phyloP scores from a whole-genome alignment of 2,329 filamentous ascomycete genomes.

The Penicillium sp. region DNA sequence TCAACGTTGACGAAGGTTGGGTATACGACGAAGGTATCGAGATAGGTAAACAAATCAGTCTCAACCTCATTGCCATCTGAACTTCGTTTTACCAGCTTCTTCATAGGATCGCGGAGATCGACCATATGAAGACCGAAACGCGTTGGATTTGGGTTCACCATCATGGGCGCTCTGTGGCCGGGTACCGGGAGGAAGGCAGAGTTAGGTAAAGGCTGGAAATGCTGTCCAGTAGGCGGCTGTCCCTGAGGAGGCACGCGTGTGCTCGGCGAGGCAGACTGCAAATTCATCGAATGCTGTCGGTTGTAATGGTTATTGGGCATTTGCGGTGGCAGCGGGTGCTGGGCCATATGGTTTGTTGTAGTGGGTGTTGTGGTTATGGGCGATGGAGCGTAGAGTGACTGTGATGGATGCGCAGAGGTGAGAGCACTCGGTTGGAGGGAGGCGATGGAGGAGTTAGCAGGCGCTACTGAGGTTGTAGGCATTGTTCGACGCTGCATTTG shows the following conservation, averaged over 20 bases:
- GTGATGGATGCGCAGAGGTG: neutral
- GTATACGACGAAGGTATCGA: conserved; percentile 29
- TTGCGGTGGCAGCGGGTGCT: neutral
- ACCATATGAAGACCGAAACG: conserved; percentile 52
- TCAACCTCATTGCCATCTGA: conserved; percentile 16
- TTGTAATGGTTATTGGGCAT: neutral
- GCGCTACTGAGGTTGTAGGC: neutral
- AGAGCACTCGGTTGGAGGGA: neutral
- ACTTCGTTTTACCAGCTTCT: conserved; percentile 30
- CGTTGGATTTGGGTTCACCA: conserved; percentile 15
- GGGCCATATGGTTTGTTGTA: neutral
- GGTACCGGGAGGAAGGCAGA: conserved; percentile 10
- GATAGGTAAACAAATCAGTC: conserved; percentile 35
- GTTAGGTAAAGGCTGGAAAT: neutral
- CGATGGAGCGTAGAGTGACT: neutral
- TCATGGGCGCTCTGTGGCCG: conserved; percentile 11
- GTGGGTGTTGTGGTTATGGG: neutral
- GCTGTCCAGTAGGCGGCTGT: neutral
- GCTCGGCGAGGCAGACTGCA: neutral
- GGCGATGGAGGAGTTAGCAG: neutral
- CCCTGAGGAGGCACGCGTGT: neutral
- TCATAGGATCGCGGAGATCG: conserved; percentile 53
- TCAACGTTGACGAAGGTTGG: conserved; percentile 29
- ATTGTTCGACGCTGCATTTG: neutral
- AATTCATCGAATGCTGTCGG: neutral